A percentile compares a stretch with the other conserved stretches of the same genome.
These are phyloP conservation scores for Xylaria scruposa DNA, from an alignment of 495 filamentous ascomycete species.

Conservation along the genomic window DNA sequence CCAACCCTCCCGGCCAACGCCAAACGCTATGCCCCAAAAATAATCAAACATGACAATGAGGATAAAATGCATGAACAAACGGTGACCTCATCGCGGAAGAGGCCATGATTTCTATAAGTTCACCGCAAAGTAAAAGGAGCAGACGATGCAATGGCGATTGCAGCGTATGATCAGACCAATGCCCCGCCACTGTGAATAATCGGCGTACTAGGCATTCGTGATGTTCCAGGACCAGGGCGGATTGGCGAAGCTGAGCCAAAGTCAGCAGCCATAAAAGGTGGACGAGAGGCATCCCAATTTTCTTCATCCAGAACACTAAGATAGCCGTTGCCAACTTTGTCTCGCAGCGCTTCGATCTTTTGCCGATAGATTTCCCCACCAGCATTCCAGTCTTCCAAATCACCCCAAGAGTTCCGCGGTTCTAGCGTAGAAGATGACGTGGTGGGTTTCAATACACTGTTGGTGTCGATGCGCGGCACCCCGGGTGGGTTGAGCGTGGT, in stretches of 20 bases:
- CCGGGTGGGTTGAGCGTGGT: slow-evolving; percentile 42
- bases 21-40: slow-evolving; percentile 29
- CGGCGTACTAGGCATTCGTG: slow-evolving; percentile 54
- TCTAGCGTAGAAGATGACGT: slow-evolving; percentile 48
- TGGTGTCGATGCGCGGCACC: slow-evolving; percentile 56
- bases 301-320: slow-evolving; percentile 85
- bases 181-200: slow-evolving; percentile 58
- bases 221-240: slow-evolving; percentile 49
- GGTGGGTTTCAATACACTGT: slow-evolving; percentile 49
- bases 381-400: slow-evolving; percentile 66
- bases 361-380: slow-evolving; percentile 81
- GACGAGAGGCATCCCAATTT: slow-evolving; percentile 57
- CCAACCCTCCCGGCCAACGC: slow-evolving; percentile 23
- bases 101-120: slow-evolving; percentile 18
- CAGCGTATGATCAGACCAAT: slow-evolving; percentile 45
- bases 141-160: neutral
- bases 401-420: slow-evolving; percentile 47
- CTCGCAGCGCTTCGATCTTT: slow-evolving; percentile 83
- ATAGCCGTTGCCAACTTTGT: slow-evolving; percentile 84
- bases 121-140: slow-evolving; percentile 34
- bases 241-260: slow-evolving; percentile 51
- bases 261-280: slow-evolving; percentile 44
- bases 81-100: slow-evolving; percentile 17
- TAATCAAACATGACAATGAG: slow-evolving; percentile 19
- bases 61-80: slow-evolving; percentile 25